Conservation (phyloP, 306 rosid genomes). For the Elaeagnus macrophylla region DNA sequence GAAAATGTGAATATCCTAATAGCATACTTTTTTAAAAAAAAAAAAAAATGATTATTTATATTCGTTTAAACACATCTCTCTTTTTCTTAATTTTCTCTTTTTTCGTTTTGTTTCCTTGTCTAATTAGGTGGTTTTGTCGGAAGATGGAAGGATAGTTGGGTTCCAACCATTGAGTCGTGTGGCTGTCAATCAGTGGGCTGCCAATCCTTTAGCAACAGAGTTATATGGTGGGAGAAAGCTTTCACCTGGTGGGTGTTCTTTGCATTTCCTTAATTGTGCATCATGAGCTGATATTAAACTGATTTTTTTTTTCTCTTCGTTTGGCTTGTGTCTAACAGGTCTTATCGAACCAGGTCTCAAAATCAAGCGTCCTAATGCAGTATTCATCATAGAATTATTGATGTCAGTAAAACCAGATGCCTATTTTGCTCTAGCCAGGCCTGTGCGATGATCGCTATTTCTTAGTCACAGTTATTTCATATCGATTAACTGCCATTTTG, state of each 20-base stretch:
- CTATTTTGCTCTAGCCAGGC: constrained; percentile 71
- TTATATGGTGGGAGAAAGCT: constrained; percentile 70
- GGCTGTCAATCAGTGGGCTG: constrained; percentile 82
- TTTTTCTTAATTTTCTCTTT: not conserved
- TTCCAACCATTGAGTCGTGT: constrained; percentile 86
- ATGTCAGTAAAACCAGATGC: constrained; percentile 65
- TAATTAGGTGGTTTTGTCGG: constrained; percentile 63
- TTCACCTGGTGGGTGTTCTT: constrained; percentile 53
- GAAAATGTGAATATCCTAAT: no score
- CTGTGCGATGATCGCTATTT: constrained; percentile 25
- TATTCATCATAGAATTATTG: constrained; percentile 60
- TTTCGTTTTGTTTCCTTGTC: no score
- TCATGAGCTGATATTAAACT: constrained; percentile 6
- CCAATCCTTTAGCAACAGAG: constrained; percentile 76
- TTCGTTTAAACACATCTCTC: not conserved
- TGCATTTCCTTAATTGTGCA: constrained; percentile 5
- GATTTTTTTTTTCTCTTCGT: constrained; percentile 5
- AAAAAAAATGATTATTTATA: no score
- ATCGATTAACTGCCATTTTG: no score
- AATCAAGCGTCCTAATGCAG: constrained; percentile 37
- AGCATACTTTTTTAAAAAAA: no score
- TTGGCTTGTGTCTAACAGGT: constrained; percentile 41
- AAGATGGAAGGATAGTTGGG: constrained; percentile 60
- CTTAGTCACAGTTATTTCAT: no score
- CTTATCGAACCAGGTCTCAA: constrained; percentile 66